Conservation (phyloP, 1,139 yeast species). For the Zygosaccharomyces sapae region DNA sequence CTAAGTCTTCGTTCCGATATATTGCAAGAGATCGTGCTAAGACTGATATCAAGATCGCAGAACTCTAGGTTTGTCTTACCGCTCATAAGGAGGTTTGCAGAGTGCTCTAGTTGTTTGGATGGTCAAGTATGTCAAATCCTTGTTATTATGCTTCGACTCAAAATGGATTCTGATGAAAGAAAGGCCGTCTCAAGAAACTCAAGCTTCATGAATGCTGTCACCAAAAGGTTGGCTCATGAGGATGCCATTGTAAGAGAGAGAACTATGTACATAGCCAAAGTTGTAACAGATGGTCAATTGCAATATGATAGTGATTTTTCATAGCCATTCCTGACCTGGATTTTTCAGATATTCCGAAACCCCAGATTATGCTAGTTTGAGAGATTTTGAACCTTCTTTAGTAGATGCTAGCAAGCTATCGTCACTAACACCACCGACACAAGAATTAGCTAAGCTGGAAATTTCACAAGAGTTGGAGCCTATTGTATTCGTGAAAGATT, state of each 20-base stretch:
- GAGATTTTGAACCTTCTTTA: slow-evolving; percentile 15
- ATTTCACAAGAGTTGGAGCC: slow-evolving; percentile 28
- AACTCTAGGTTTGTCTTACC: slow-evolving; percentile 15
- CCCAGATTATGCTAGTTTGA: slow-evolving; percentile 12
- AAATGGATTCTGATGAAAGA: slow-evolving; percentile 15
- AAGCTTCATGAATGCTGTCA: slow-evolving; percentile 35
- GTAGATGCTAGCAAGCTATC: neutral
- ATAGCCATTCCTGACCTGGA: slow-evolving; percentile 25
- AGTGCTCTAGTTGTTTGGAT: slow-evolving; percentile 18
- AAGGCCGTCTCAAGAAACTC: slow-evolving; percentile 25
- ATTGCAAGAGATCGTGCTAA: slow-evolving; percentile 27
- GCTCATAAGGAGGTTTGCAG: slow-evolving; percentile 18
- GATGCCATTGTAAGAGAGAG: slow-evolving; percentile 33
- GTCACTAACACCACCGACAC: slow-evolving; percentile 4
- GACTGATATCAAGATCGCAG: slow-evolving; percentile 17
- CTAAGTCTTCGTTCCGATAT: slow-evolving; percentile 21
- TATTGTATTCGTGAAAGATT: slow-evolving; percentile 38
- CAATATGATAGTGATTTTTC: slow-evolving; percentile 33
- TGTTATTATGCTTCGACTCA: slow-evolving; percentile 22
- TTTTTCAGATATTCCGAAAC: slow-evolving; percentile 4
- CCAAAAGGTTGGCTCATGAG: slow-evolving; percentile 34
- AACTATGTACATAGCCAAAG: slow-evolving; percentile 40
- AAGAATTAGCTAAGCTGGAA: slow-evolving; percentile 21
- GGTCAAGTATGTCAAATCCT: slow-evolving; percentile 25
- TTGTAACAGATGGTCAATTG: slow-evolving; percentile 33